Evolutionary conservation across 805 yeast species (phyloP), one percentile per base, ranked within the genome.

Genomic region (Wickerhamiella kazuoi): DNA sequence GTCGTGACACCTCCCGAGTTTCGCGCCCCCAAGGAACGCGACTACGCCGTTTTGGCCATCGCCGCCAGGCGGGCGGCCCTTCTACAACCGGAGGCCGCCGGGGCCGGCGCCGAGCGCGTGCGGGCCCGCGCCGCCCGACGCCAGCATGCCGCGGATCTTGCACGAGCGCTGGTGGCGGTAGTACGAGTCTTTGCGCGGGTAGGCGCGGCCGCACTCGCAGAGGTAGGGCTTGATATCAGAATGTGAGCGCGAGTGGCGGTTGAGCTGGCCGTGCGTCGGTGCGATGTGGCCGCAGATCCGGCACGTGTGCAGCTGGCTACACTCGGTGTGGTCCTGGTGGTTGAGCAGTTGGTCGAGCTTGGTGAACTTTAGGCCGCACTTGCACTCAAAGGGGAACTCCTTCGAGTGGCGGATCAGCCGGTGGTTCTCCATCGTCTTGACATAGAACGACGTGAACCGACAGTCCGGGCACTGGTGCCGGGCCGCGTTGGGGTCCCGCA

Each of bases 121-220:
- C n/a, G n/a, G n/a, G n/a, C n/a, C n/a, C n/a, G n/a, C n/a, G n/a
- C n/a, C n/a, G n/a, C n/a, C n/a, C n/a, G n/a, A n/a, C n/a, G n/a
- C n/a, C n/a, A n/a, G n/a, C n/a, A n/a, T n/a, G n/a, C n/a, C n/a
- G n/a, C n/a, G n/a, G 16, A 17, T 6, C 15, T 24, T 24, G 37
- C 41, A 39, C 11, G 31, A 23, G n/a, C 41, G 30, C 38, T 39
- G 37, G 28, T 39, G 41, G 19, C 41, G 41, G 29, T 39, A 39
- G 21, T 30, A 39, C 16, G 35, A 26, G 30, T 86, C 94, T 37
- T 78, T 76, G 44, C 95, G 68, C 2, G 86, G 75, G 59, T 86
- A 86, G 46, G 74, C 76, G 59, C 83, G 82, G n/a, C 95, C 94
- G 62, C 97, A 87, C 0, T 77, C 77, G 57, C 96, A 86, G 21